Conservation (phyloP, 306 rosid species). For the Vigna nakashimae region DNA sequence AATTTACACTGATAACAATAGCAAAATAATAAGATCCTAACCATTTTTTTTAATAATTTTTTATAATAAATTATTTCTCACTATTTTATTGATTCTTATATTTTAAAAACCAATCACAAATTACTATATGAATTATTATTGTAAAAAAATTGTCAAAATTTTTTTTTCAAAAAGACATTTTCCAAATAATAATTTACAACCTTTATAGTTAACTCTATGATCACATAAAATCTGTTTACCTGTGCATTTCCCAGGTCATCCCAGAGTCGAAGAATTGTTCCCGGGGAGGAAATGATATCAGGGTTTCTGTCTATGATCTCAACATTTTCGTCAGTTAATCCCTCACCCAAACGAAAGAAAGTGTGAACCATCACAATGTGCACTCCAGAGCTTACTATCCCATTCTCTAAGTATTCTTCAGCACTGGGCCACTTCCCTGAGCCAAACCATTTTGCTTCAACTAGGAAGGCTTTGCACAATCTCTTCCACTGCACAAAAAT, state of each 20-base stretch:
- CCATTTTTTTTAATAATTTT: too few relatives aligned
- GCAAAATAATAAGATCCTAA: too few relatives aligned
- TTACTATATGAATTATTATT: too few relatives aligned
- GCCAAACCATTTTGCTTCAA: conserved; percentile 77
- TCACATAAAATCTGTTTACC: conserved; percentile 39
- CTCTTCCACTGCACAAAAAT: conserved; percentile 58
- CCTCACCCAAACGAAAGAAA: conserved; percentile 65
- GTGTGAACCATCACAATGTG: conserved; percentile 57
- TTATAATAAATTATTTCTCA: fast-evolving
- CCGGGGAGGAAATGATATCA: conserved; percentile 52
- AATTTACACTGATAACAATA: too few relatives aligned
- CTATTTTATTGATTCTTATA: too few relatives aligned
- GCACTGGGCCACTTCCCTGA: conserved; percentile 53
- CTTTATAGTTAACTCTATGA: too few relatives aligned
- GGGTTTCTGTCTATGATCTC: conserved; percentile 48
- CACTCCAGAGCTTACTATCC: conserved; percentile 66
- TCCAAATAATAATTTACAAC: too few relatives aligned
- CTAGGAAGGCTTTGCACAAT: conserved; percentile 65
- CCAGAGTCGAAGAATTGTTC: conserved; percentile 76
- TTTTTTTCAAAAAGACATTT: too few relatives aligned
- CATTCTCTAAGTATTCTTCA: conserved; percentile 68
- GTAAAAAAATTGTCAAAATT: too few relatives aligned
- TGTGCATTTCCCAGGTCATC: conserved; percentile 75
- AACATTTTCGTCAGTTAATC: conserved; percentile 46
- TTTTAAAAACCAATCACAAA: too few relatives aligned